Evolutionary conservation across 805 yeast genomes (phyloP), one percentile per base, ranked within the genome.

Genomic region (Candida ortonii): DNA sequence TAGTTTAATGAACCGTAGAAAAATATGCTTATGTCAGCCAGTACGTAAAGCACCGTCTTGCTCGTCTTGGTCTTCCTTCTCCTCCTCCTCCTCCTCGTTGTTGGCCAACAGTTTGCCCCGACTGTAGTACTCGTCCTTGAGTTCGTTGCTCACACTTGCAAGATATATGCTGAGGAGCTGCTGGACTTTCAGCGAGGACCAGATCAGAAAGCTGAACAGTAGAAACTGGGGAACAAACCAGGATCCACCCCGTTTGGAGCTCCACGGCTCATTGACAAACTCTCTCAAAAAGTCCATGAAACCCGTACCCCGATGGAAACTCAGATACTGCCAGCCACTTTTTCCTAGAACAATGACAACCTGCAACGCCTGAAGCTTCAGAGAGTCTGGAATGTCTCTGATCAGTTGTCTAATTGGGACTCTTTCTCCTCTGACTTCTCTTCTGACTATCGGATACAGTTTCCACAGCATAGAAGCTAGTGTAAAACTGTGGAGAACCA

Each of bases 81-180:
- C 38, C 3, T 35, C 34, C 9, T 39, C 41, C 2, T 44, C 48
- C 4, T 52, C 52, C 15, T 39, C 47, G 16, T 40, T 43, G 26
- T 55, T 56, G 2, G 52, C 37, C 24, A 56, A 41, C 9, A 52
- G 38, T 25, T 44, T 50, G 5, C 50, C 53, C 25, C 40, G 49
- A 13, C 53, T 49, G 39, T 56, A 56, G 24, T 44, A 47, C 34
- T 50, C 53, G 11, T 49, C 55, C 41, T 48, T 56, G 32, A 52
- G 35, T n/a, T 43, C 30, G 12, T 33, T 35, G 33, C 43, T 46
- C n/a, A 44, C 23, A 8, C 21, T 28, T 2, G 30, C 22, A 9
- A 46, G 26, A 29, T 44, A 42, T n/a, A 15, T 12, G 15, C 25
- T 16, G 16, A 41, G 26, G 6, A 35, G 16, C 7, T 30, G 22